A percentile compares a stretch with the other conserved stretches of the same genome.
phyloP scores from a whole-genome alignment of 805 yeast species.

The Metahyphopichia silvanorum region DNA sequence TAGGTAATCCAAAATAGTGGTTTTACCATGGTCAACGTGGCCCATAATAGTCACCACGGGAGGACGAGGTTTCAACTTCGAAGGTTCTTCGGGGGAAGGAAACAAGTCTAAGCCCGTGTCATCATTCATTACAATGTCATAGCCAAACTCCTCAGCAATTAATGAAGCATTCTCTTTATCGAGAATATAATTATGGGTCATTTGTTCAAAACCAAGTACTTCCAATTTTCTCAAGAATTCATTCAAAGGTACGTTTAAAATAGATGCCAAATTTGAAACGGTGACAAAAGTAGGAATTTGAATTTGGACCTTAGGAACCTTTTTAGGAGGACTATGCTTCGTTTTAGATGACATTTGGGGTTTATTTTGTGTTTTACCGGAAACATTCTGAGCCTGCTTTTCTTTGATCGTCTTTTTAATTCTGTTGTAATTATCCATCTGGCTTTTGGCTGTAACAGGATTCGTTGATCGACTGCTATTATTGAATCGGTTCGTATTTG shows the following conservation, averaged over 20 bases:
- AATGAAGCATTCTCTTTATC: conserved; percentile 84
- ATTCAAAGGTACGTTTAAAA: conserved; percentile 63
- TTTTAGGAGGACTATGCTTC: conserved; percentile 4
- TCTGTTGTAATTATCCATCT: too few relatives aligned
- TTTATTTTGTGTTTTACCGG: background rate
- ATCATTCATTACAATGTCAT: conserved; percentile 53
- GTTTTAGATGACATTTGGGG: conserved; percentile 2
- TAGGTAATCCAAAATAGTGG: conserved; percentile 84
- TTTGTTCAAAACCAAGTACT: conserved; percentile 68
- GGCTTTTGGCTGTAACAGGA: too few relatives aligned
- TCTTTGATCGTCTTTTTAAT: conserved; percentile 4
- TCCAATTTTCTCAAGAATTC: conserved; percentile 55
- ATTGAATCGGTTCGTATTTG: too few relatives aligned
- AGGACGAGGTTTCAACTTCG: conserved; percentile 61
- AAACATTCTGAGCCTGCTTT: background rate
- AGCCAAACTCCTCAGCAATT: conserved; percentile 87
- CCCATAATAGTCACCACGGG: conserved; percentile 99
- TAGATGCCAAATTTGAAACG: conserved; percentile 72
- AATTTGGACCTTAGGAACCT: conserved; percentile 21
- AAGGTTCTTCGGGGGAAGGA: conserved; percentile 46
- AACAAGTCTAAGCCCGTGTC: conserved; percentile 60
- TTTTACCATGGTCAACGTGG: conserved; percentile 98
- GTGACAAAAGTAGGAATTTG: conserved; percentile 76
- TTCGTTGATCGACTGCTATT: too few relatives aligned
- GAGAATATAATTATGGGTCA: conserved; percentile 72